These are phyloP conservation scores for Linum lewisii DNA, from an alignment of 345 rosid genomes.

Conservation along the genomic window DNA sequence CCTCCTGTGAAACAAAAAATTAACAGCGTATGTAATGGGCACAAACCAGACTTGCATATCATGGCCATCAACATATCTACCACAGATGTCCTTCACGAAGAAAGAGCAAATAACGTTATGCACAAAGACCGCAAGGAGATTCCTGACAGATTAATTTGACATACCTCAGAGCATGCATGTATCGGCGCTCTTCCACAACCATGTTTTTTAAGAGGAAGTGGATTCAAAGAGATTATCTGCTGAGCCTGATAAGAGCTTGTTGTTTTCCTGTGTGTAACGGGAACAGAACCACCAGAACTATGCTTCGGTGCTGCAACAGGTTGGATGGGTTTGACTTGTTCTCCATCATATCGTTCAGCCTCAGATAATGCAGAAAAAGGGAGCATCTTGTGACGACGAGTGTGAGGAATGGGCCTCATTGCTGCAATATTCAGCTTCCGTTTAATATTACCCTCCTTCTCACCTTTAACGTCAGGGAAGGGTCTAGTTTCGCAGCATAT, in stretches of 20 bases:
- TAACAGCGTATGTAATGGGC: background rate
- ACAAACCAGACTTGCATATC: background rate
- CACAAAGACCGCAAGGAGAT: background rate
- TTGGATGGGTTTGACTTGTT: conserved; percentile 52
- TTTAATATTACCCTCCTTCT: conserved; percentile 46
- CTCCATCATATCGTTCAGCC: conserved; percentile 66
- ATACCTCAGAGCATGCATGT: conserved; percentile 92
- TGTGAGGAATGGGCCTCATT: conserved; percentile 89
- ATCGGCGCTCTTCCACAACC: conserved; percentile 95
- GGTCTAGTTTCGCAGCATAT: conserved; percentile 43
- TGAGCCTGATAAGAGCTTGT: conserved; percentile 81
- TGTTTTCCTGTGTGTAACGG: conserved; percentile 60
- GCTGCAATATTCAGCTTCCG: conserved; percentile 53
- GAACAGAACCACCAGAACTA: conserved; percentile 37
- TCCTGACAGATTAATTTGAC: conserved; percentile 7
- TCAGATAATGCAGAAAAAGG: conserved; percentile 71
- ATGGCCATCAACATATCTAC: background rate
- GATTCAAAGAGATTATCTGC: conserved; percentile 85
- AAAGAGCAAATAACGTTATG: background rate
- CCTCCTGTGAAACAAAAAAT: conserved; percentile 52
- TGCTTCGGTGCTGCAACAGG: conserved; percentile 57
- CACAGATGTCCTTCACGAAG: too few relatives aligned
- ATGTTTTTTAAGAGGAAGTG: conserved; percentile 90
- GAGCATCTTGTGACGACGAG: conserved; percentile 63
- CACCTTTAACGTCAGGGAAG: conserved; percentile 24